These are phyloP conservation scores for Whalleya microplaca DNA, from an alignment of 2,329 filamentous ascomycete genomes.

Conservation along the genomic window DNA sequence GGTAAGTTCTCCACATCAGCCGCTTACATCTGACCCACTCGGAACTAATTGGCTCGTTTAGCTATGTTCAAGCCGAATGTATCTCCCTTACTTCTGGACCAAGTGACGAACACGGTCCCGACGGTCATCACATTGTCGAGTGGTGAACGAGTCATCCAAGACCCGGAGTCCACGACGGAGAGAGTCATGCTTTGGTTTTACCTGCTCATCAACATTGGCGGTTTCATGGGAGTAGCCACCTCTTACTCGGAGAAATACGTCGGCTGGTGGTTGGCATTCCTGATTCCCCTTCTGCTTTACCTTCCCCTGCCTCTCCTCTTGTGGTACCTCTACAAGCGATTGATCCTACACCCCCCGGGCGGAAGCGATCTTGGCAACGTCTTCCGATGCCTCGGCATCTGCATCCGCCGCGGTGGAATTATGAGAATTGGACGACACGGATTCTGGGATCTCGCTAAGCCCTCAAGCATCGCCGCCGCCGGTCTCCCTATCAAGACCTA, in stretches of 20 bases:
- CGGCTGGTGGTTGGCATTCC: slow-evolving; percentile 53
- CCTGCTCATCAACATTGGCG: slow-evolving; percentile 58
- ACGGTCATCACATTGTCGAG: slow-evolving; percentile 53
- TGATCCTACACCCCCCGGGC: slow-evolving; percentile 49
- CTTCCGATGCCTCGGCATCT: slow-evolving; percentile 45
- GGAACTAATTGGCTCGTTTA: slow-evolving; percentile 7
- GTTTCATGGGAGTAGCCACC: slow-evolving; percentile 55
- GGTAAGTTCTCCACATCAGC: slow-evolving; percentile 47
- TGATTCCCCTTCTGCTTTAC: slow-evolving; percentile 49
- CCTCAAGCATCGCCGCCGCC: slow-evolving; percentile 52
- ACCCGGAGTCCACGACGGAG: slow-evolving; percentile 66
- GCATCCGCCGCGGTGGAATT: slow-evolving; percentile 45
- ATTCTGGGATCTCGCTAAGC: slow-evolving; percentile 65
- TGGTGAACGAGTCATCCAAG: slow-evolving; percentile 70
- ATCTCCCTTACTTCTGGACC: slow-evolving; percentile 68
- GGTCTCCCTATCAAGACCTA: slow-evolving; percentile 43
- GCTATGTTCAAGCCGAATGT: slow-evolving; percentile 74
- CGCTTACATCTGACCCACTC: not conserved
- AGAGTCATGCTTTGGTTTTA: slow-evolving; percentile 71
- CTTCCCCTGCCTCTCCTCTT: slow-evolving; percentile 46
- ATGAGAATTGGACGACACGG: slow-evolving; percentile 44
- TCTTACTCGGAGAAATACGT: slow-evolving; percentile 57
- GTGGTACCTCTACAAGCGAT: slow-evolving; percentile 46
- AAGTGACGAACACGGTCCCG: slow-evolving; percentile 60
- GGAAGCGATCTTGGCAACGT: slow-evolving; percentile 51